These are phyloP conservation scores for Kwoniella shandongensis DNA, from an alignment of 768 basidiomycete species.

Conservation along the genomic window DNA sequence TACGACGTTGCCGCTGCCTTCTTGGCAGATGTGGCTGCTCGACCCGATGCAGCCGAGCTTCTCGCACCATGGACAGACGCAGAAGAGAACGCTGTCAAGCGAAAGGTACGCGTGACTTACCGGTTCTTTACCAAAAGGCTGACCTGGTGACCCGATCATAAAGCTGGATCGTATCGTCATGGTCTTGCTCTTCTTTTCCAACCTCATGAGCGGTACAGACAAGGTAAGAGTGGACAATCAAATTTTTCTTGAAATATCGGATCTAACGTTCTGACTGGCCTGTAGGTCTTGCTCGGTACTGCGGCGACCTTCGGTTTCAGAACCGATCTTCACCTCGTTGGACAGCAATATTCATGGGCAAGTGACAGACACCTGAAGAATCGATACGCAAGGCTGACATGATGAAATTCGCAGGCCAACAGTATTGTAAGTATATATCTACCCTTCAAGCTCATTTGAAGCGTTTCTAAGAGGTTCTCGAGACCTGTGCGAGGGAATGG, in stretches of 20 bases:
- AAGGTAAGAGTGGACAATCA: slow-evolving; percentile 9
- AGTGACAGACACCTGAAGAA: too few species aligned
- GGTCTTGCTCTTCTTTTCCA: slow-evolving; percentile 17
- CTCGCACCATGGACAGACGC: slow-evolving; percentile 15
- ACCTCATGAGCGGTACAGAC: slow-evolving; percentile 19
- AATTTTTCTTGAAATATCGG: too few species aligned
- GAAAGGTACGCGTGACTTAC: slow-evolving; percentile 12
- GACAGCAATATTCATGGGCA: slow-evolving; percentile 21
- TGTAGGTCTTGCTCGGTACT: slow-evolving; percentile 30
- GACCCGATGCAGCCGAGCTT: slow-evolving; percentile 17
- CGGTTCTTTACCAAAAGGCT: too few species aligned
- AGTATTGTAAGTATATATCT: background rate
- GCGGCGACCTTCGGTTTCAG: slow-evolving; percentile 33
- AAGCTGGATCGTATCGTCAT: slow-evolving; percentile 26
- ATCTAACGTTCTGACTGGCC: background rate
- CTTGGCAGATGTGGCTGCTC: slow-evolving; percentile 9
- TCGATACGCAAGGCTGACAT: too few species aligned
- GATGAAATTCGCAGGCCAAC: too few species aligned
- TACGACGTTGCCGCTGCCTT: slow-evolving; percentile 29
- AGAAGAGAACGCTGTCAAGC: slow-evolving; percentile 28
- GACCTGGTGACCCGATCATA: background rate
- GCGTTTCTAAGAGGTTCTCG: too few species aligned
- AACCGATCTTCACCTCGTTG: slow-evolving; percentile 26
- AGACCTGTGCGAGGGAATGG: too few species aligned
- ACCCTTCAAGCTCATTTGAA: background rate